Conservation (phyloP, 139 green algal genomes). For the Chlorella ohadii region DNA sequence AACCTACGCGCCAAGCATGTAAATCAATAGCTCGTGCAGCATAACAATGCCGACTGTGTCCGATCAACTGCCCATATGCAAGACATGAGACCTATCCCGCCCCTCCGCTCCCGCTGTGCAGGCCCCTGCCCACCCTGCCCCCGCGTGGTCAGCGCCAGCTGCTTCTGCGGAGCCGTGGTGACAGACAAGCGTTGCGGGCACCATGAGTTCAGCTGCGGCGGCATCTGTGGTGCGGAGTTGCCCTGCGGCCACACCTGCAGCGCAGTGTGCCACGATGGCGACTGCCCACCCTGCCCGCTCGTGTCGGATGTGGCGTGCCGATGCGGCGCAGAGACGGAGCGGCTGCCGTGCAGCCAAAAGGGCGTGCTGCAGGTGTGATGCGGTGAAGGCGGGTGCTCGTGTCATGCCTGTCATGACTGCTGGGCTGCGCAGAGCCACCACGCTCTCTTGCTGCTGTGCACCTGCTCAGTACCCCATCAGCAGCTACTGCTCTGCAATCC, state of each 20-base stretch:
- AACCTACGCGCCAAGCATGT: too few relatives aligned
- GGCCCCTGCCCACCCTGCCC: constrained; percentile 84
- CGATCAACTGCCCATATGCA: too few relatives aligned
- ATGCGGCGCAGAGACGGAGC: constrained; percentile 56
- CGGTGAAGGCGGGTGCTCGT: neutral
- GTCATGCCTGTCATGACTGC: neutral
- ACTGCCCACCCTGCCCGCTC: constrained; percentile 50
- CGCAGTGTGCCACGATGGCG: constrained; percentile 61
- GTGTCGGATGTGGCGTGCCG: constrained; percentile 28
- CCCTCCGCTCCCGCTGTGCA: neutral
- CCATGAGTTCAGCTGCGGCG: constrained; percentile 65
- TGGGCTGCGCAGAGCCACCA: too few relatives aligned
- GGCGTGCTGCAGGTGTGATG: constrained; percentile 42
- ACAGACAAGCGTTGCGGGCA: constrained; percentile 68
- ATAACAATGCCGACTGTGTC: too few relatives aligned
- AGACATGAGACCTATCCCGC: too few relatives aligned
- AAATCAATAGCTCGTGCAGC: too few relatives aligned
- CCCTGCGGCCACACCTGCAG: constrained; percentile 64
- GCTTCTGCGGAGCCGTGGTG: constrained; percentile 65
- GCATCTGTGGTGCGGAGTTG: constrained; percentile 50
- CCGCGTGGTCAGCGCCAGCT: constrained; percentile 61
- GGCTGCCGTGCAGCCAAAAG: constrained; percentile 55
- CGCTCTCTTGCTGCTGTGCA: too few relatives aligned
- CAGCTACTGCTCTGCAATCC: neutral
- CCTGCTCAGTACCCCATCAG: neutral